These are phyloP conservation scores for Yamadazyma philogaea DNA, from an alignment of 805 yeast species.

Conservation along the genomic window DNA sequence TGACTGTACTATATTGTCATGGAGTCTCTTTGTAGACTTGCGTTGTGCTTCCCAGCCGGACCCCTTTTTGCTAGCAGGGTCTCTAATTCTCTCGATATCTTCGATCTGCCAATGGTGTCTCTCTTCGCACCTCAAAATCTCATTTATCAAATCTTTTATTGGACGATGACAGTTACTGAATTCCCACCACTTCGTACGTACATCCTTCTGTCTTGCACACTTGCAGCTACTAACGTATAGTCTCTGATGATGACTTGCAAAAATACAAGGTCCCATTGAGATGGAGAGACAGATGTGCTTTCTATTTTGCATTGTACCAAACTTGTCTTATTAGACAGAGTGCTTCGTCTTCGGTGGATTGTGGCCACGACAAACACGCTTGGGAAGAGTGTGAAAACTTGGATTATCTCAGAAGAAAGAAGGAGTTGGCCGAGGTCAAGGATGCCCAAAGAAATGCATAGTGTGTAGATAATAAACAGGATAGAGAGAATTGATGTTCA, in stretches of 20 bases:
- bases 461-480: conserved; percentile 1
- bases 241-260: conserved; percentile 82
- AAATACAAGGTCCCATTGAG: conserved; percentile 71
- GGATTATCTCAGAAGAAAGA: conserved; percentile 77
- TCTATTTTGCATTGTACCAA: conserved; percentile 43
- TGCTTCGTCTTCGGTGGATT: conserved; percentile 47
- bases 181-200: conserved; percentile 43
- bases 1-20: no score
- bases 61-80: no score
- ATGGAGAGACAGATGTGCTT: conserved; percentile 83
- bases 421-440: conserved; percentile 61
- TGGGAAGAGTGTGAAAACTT: conserved; percentile 84
- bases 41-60: no score
- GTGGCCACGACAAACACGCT: conserved; percentile 73
- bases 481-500: background rate
- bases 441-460: conserved; percentile 26
- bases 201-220: background rate
- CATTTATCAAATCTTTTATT: conserved; percentile 14
- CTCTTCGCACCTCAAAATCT: conserved; percentile 1
- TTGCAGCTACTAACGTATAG: conserved; percentile 30
- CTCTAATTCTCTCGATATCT: background rate
- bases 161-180: conserved; percentile 36
- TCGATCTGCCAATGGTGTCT: background rate
- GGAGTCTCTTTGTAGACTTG: background rate
- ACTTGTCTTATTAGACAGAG: conserved; percentile 43